phyloP scores from a whole-genome alignment of 192 early-diverging fungal genomes.

The Phycomyces nitens region DNA sequence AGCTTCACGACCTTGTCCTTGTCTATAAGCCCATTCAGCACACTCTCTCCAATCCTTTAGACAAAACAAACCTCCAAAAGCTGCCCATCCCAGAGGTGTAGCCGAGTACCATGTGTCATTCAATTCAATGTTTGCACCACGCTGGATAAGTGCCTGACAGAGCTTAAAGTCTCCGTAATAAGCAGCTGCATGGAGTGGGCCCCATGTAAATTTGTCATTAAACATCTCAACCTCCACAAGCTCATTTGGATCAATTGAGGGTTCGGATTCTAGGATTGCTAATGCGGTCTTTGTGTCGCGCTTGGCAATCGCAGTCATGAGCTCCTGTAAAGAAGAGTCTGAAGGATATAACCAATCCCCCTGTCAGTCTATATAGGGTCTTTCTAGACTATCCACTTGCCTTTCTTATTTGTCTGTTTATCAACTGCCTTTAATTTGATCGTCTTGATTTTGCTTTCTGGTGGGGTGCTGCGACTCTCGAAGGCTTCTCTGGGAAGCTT shows the following conservation, averaged over 20 bases:
- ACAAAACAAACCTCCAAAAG: constrained; percentile 61
- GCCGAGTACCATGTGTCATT: constrained; percentile 82
- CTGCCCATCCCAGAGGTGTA: constrained; percentile 88
- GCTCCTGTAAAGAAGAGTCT: constrained; percentile 2
- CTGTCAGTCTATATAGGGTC: neutral
- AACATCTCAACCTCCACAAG: constrained; percentile 29
- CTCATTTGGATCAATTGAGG: constrained; percentile 21
- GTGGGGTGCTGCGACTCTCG: neutral
- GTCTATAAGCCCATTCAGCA: constrained; percentile 5
- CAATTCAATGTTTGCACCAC: constrained; percentile 76
- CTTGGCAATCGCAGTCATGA: constrained; percentile 18
- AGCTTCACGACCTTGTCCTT: constrained; percentile 64
- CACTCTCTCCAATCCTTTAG: neutral
- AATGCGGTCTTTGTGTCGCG: constrained; percentile 8
- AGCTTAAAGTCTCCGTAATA: constrained; percentile 75
- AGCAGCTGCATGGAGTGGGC: constrained; percentile 79
- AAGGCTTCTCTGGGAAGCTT: constrained; percentile 14
- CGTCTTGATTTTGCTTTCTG: neutral
- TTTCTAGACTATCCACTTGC: neutral
- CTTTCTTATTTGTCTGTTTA: neutral
- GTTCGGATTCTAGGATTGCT: constrained; percentile 15
- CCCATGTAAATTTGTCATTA: constrained; percentile 75
- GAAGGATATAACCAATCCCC: neutral
- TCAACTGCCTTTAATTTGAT: neutral
- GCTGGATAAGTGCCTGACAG: constrained; percentile 61